Evolutionary conservation across 352 stramenopile genomes (phyloP).

Genomic region (Phytophthora vignae): DNA sequence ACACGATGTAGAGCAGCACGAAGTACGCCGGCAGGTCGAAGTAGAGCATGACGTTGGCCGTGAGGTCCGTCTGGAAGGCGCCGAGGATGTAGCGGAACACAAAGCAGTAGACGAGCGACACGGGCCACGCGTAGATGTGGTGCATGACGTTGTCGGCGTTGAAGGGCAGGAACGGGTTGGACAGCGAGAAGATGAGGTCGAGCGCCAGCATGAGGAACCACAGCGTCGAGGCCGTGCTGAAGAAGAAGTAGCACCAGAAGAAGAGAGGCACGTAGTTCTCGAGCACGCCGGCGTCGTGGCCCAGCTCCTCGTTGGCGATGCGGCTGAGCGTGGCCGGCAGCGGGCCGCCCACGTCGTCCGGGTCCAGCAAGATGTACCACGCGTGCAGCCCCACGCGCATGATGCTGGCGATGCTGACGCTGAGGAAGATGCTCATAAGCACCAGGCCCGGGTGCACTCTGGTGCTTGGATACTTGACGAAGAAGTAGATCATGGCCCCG

Average conservation of each 20-base stretch:
- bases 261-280: slow-evolving; percentile 73
- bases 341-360: slow-evolving; percentile 21
- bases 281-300: slow-evolving; percentile 32
- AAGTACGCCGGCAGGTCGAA: slow-evolving; percentile 74
- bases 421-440: slow-evolving; percentile 83
- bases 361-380: slow-evolving; percentile 43
- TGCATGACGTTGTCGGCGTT: slow-evolving; percentile 88
- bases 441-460: slow-evolving; percentile 75
- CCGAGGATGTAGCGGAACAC: slow-evolving; percentile 73
- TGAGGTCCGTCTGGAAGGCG: slow-evolving; percentile 27
- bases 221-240: slow-evolving; percentile 77
- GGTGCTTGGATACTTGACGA: slow-evolving; percentile 67
- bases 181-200: slow-evolving; percentile 88
- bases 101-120: slow-evolving; percentile 70
- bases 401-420: slow-evolving; percentile 71
- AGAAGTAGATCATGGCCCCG: slow-evolving; percentile 74
- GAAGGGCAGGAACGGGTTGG: slow-evolving; percentile 89
- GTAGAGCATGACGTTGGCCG: slow-evolving; percentile 68
- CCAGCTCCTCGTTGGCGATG: slow-evolving; percentile 68
- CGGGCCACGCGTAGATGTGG: slow-evolving; percentile 83
- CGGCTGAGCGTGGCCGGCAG: slow-evolving; percentile 62
- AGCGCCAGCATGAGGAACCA: slow-evolving; percentile 90
- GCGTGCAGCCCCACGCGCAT: slow-evolving; percentile 70
- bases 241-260: slow-evolving; percentile 89
- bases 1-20: slow-evolving; percentile 73